Percentiles rank a stretch among this genome's conserved stretches.
Evolutionary conservation across 805 yeast genomes (phyloP).

Genomic region (Candida boleticola): DNA sequence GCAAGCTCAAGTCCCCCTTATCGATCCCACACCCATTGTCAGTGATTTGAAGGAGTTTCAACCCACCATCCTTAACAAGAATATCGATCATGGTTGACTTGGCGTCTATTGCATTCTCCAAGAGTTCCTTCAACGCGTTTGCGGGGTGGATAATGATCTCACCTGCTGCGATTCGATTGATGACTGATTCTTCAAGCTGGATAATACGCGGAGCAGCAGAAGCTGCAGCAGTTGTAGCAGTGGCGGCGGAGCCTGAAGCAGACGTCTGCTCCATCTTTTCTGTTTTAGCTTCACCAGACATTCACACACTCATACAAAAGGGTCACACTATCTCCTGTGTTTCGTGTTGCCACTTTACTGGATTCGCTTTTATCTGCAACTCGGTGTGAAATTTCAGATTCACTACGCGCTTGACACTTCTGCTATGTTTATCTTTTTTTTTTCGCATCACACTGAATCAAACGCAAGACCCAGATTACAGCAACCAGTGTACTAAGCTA

Average conservation of each 20-base stretch:
- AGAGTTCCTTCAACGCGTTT: slow-evolving; percentile 88
- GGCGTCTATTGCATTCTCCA: slow-evolving; percentile 93
- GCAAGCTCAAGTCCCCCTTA: slow-evolving; percentile 66
- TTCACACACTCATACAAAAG: background rate
- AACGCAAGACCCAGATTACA: no score
- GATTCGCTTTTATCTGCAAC: no score
- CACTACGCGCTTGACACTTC: no score
- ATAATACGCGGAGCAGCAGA: slow-evolving; percentile 12
- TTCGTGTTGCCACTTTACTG: no score
- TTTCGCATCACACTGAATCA: no score
- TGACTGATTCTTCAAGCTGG: slow-evolving; percentile 66
- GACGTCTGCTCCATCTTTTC: background rate
- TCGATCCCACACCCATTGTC: slow-evolving; percentile 88
- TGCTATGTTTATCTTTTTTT: no score
- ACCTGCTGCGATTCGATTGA: slow-evolving; percentile 94
- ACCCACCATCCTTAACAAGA: slow-evolving; percentile 87
- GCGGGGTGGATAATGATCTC: slow-evolving; percentile 93
- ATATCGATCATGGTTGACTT: slow-evolving; percentile 71
- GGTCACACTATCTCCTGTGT: background rate
- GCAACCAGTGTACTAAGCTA: no score
- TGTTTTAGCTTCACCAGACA: no score
- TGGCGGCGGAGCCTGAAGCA: background rate
- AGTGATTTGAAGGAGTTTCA: slow-evolving; percentile 78
- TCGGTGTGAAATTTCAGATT: no score
- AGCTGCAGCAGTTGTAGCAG: no score